Evolutionary conservation across 176 grass and related monocot species (phyloP).

Genomic region (Hsuehochloa calcarea): DNA sequence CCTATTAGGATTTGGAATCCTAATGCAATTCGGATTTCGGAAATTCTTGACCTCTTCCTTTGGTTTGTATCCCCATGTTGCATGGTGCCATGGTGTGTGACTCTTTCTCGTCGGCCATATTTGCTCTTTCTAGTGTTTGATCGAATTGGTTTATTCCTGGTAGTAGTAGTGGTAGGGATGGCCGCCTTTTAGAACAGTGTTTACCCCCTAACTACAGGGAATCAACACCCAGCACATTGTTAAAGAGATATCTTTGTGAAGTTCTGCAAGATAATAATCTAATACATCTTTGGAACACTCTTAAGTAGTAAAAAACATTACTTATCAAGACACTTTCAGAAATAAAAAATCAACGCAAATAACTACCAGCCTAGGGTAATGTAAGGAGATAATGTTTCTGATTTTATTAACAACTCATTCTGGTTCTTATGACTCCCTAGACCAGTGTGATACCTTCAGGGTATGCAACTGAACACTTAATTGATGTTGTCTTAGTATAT

Average conservation of each 20-base stretch:
- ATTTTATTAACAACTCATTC: background rate
- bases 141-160: too few species aligned
- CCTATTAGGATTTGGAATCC: too few species aligned
- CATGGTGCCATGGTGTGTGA: too few species aligned
- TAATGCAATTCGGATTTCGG: too few species aligned
- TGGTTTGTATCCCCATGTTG: too few species aligned
- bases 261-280: background rate
- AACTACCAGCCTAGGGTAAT: background rate
- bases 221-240: background rate
- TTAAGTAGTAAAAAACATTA: background rate
- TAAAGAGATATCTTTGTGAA: background rate
- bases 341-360: background rate
- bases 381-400: background rate
- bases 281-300: background rate
- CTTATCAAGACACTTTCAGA: background rate
- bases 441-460: background rate
- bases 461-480: background rate
- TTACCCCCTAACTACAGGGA: background rate
- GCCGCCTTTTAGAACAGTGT: too few species aligned
- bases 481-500: conserved; percentile 4
- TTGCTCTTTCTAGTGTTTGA: too few species aligned
- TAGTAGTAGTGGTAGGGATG: too few species aligned
- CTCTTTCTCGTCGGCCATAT: too few species aligned
- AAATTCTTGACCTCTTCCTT: too few species aligned
- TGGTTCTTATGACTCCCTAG: background rate